Evolutionary conservation across 2,329 filamentous ascomycete genomes (phyloP).

Genomic region (Dothideomycetes sp.): DNA sequence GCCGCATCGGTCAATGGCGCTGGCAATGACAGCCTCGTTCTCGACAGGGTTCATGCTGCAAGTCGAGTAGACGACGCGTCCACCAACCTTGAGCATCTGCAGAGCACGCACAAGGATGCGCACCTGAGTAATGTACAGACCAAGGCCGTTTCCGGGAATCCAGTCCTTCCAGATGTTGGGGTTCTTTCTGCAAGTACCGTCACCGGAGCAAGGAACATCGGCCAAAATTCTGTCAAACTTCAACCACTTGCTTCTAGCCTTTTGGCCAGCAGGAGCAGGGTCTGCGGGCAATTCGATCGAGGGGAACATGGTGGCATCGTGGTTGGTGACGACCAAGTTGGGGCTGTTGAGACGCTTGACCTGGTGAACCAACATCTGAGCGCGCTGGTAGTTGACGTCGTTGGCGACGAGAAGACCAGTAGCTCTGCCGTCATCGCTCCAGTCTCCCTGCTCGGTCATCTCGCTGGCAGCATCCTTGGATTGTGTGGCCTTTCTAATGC

Average conservation of each 20-base stretch:
- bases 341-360: slow-evolving; percentile 94
- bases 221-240: slow-evolving; percentile 96
- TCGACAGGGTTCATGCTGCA: slow-evolving; percentile 99
- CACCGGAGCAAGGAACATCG: slow-evolving; percentile 93
- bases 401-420: slow-evolving; percentile 92
- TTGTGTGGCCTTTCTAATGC: slow-evolving; percentile 54
- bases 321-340: slow-evolving; percentile 93
- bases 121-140: slow-evolving; percentile 77
- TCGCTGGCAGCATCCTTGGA: slow-evolving; percentile 31
- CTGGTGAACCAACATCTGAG: slow-evolving; percentile 95
- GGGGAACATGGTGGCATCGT: slow-evolving; percentile 92
- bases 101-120: slow-evolving; percentile 85
- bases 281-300: slow-evolving; percentile 72
- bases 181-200: slow-evolving; percentile 91
- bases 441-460: slow-evolving; percentile 37
- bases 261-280: slow-evolving; percentile 40
- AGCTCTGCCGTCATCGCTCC: slow-evolving; percentile 69
- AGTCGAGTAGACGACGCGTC: slow-evolving; percentile 92
- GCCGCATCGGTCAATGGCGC: slow-evolving; percentile 83
- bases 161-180: slow-evolving; percentile 91
- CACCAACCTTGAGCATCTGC: slow-evolving; percentile 92
- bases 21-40: slow-evolving; percentile 85
- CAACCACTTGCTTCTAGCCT: slow-evolving; percentile 59
- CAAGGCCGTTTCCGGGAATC: slow-evolving; percentile 77
- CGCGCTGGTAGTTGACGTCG: slow-evolving; percentile 91